Conservation (phyloP, 2,329 filamentous ascomycete genomes). For the Coniochaeta sp. region DNA sequence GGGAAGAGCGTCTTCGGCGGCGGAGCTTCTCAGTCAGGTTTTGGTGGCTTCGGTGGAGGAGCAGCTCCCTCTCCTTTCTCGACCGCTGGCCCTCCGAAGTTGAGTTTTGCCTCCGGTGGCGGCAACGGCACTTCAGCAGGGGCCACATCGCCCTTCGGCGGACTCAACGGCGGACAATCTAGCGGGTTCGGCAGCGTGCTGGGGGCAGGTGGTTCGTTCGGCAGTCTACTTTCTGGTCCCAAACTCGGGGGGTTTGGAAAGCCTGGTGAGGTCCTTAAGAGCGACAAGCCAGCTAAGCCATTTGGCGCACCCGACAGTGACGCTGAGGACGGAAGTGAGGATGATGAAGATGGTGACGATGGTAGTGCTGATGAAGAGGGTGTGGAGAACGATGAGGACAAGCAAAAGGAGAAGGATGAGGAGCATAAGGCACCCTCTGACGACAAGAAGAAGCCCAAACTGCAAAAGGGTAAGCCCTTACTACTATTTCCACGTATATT, state of each 20-base stretch:
- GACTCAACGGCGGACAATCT: conserved; percentile 24
- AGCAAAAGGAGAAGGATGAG: conserved; percentile 42
- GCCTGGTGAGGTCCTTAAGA: conserved; percentile 43
- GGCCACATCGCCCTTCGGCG: conserved; percentile 38
- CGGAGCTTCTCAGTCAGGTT: conserved; percentile 3
- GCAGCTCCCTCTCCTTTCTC: conserved; percentile 23
- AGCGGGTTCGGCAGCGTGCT: conserved; percentile 25
- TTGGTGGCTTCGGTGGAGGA: background rate
- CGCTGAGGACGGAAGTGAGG: conserved; percentile 42
- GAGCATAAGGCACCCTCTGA: conserved; percentile 40
- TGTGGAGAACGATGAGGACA: conserved; percentile 43
- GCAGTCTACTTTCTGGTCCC: conserved; percentile 26
- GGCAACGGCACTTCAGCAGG: conserved; percentile 19
- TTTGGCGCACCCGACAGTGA: conserved; percentile 72
- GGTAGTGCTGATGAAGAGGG: conserved; percentile 25
- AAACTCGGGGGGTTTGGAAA: conserved; percentile 65
- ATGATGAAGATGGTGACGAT: conserved; percentile 30
- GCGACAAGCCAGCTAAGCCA: conserved; percentile 57
- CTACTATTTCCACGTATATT: background rate
- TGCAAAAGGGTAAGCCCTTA: conserved; percentile 57
- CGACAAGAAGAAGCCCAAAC: conserved; percentile 57
- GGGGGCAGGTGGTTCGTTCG: conserved; percentile 36
- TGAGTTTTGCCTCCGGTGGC: conserved; percentile 35
- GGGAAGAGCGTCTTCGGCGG: conserved; percentile 42
- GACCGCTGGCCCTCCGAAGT: conserved; percentile 27